These are phyloP conservation scores for Phytophthora litchii DNA, from an alignment of 352 stramenopile species.

Conservation along the genomic window DNA sequence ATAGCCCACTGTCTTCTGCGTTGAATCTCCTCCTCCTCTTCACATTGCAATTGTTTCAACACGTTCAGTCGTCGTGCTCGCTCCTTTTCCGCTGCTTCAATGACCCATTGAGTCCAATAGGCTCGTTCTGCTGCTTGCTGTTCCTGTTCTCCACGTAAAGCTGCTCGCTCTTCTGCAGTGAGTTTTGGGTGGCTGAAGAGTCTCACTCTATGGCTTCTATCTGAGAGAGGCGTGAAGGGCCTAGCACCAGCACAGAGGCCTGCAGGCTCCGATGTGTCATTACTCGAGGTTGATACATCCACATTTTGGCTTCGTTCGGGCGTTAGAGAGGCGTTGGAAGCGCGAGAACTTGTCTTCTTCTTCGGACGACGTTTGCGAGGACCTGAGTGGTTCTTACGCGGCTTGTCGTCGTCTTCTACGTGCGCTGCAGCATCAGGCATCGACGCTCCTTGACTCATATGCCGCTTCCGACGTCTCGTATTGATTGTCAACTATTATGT, in stretches of 20 bases:
- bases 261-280: slow-evolving; percentile 4
- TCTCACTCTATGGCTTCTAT: background rate
- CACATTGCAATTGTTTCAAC: slow-evolving; percentile 70
- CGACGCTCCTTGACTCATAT: slow-evolving; percentile 30
- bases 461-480: background rate
- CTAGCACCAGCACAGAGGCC: slow-evolving; percentile 38
- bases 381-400: slow-evolving; percentile 54
- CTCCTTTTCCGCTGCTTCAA: slow-evolving; percentile 82
- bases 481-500: slow-evolving; percentile 11
- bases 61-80: slow-evolving; percentile 65
- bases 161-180: slow-evolving; percentile 16
- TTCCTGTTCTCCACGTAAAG: slow-evolving; percentile 24
- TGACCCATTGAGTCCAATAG: slow-evolving; percentile 86
- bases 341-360: slow-evolving; percentile 48
- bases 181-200: slow-evolving; percentile 10
- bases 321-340: background rate
- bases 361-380: slow-evolving; percentile 70
- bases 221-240: slow-evolving; percentile 39
- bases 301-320: slow-evolving; percentile 1
- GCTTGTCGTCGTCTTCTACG: slow-evolving; percentile 8
- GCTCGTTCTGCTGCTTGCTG: slow-evolving; percentile 51
- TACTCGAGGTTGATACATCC: background rate
- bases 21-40: slow-evolving; percentile 77
- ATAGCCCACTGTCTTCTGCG: slow-evolving; percentile 76
- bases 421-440: slow-evolving; percentile 20